These are phyloP conservation scores for Penicillium brevicompactum DNA, from an alignment of 2,329 filamentous ascomycete species.

Conservation along the genomic window DNA sequence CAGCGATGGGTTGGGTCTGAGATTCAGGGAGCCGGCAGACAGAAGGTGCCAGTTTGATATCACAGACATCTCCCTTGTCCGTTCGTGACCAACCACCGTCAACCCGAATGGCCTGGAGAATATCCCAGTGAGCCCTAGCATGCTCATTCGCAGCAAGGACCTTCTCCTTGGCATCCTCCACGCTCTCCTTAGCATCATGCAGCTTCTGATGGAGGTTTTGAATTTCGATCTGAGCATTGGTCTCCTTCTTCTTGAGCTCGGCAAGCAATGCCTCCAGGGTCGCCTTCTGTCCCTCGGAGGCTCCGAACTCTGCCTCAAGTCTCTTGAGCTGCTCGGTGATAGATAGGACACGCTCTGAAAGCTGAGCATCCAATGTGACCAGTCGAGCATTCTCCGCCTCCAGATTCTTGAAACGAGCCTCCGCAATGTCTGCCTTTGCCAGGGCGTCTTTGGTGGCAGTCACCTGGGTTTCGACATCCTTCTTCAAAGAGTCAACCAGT, in stretches of 20 bases:
- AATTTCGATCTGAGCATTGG: neutral
- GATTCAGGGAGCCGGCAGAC: neutral
- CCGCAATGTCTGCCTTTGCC: neutral
- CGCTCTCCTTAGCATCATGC: neutral
- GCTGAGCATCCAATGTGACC: neutral
- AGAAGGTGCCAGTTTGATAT: neutral
- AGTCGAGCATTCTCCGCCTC: neutral
- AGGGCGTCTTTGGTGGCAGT: neutral
- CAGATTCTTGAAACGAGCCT: neutral
- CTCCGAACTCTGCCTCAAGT: neutral
- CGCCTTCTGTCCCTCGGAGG: neutral
- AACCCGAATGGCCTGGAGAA: neutral
- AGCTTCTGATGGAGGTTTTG: neutral
- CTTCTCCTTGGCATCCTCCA: neutral
- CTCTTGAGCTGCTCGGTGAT: neutral
- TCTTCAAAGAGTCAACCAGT: neutral
- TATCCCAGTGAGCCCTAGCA: neutral
- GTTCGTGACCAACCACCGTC: slow-evolving; percentile 2
- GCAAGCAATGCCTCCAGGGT: neutral
- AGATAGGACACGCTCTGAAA: neutral
- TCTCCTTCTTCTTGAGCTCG: neutral
- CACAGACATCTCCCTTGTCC: neutral
- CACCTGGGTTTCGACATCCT: neutral
- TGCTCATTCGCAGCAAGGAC: neutral
- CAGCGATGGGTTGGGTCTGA: neutral